Evolutionary conservation across 2,329 filamentous ascomycete species (phyloP), one percentile per base, ranked within the genome.

Genomic region (Coniella lustricola): DNA sequence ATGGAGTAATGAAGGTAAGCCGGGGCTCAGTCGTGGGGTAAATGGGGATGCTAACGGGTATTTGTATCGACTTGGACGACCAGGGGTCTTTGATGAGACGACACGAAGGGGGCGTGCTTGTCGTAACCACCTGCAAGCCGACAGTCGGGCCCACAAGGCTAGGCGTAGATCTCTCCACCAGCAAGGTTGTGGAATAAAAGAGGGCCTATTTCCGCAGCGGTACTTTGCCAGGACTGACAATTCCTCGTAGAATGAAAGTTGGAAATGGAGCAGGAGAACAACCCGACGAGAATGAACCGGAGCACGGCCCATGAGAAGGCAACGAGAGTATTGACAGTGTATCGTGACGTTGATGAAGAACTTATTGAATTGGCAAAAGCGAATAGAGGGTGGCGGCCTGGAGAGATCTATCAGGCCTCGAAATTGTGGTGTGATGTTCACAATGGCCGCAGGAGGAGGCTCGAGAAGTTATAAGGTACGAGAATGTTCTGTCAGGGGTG

Each of bases 151-250:
- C 43, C 42, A 43, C 48, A 51, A 47, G 52, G 49, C 22, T 33
- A 20, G 49, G 47, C 44, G 53, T 47, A 55, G 54, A 29, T 42
- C 38, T 57, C 67, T 62, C 70, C 64, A 70, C 58, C 70, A 71
- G 61, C 68, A 62, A 67, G 61, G 56, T 66, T 67, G 70, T 71
- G 56, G 60, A 62, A 40, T 42, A 17, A 17, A 32, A 42, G 43
- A 18, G 18, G 21, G 25, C 25, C 29, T 37, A 36, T 39, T n/a
- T 52, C 47, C 50, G 44, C 37, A 38, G 22, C n/a, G 33, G 21
- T 14, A 21, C 33, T 42, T 18, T n/a, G 44, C 48, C 36, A 37
- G 45, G 41, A 20, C 43, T 50, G 51, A 46, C 48, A 39, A 21
- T 37, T 14, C 25, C 14, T 17, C 18, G 29, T 8, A 22, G 21